Evolutionary conservation across 2,329 filamentous ascomycete species (phyloP).

Genomic region (Calonectria henricotiae): DNA sequence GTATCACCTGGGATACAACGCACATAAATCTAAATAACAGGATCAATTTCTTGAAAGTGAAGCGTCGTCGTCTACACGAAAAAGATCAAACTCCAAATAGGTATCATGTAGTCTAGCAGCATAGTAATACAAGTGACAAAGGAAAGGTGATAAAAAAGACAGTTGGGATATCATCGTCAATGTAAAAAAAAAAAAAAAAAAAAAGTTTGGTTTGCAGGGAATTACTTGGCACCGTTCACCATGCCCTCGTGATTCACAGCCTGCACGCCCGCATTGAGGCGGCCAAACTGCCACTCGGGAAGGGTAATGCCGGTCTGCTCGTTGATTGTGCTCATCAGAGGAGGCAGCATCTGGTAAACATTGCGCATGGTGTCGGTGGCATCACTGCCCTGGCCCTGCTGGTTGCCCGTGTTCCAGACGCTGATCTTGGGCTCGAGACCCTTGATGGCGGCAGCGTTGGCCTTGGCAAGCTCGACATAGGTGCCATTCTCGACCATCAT

Average conservation of each 20-base stretch:
- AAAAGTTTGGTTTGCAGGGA: not conserved
- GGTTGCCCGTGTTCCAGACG: slow-evolving; percentile 86
- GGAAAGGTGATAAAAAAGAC: not conserved
- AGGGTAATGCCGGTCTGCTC: slow-evolving; percentile 90
- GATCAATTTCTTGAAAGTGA: not conserved
- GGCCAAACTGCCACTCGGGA: slow-evolving; percentile 82
- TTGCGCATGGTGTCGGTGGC: slow-evolving; percentile 79
- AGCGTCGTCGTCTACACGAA: not conserved
- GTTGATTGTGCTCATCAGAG: slow-evolving; percentile 87
- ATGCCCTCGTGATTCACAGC: slow-evolving; percentile 54
- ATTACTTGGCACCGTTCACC: slow-evolving; percentile 47
- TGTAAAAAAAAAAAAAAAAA: not conserved
- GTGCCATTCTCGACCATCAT: slow-evolving; percentile 90
- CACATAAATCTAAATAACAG: too few species aligned
- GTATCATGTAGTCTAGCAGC: slow-evolving; percentile 10
- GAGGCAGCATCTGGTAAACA: slow-evolving; percentile 88
- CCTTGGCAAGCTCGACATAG: slow-evolving; percentile 83
- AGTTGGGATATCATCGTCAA: not conserved
- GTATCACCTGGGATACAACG: too few species aligned
- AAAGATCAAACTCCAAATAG: slow-evolving; percentile 1
- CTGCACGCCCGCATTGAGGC: slow-evolving; percentile 57
- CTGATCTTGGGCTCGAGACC: slow-evolving; percentile 92
- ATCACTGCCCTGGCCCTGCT: slow-evolving; percentile 60
- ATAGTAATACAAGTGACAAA: slow-evolving; percentile 4
- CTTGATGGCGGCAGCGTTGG: slow-evolving; percentile 82